phyloP scores from a whole-genome alignment of 495 filamentous ascomycete genomes.

The Aspergillus homomorphus region DNA sequence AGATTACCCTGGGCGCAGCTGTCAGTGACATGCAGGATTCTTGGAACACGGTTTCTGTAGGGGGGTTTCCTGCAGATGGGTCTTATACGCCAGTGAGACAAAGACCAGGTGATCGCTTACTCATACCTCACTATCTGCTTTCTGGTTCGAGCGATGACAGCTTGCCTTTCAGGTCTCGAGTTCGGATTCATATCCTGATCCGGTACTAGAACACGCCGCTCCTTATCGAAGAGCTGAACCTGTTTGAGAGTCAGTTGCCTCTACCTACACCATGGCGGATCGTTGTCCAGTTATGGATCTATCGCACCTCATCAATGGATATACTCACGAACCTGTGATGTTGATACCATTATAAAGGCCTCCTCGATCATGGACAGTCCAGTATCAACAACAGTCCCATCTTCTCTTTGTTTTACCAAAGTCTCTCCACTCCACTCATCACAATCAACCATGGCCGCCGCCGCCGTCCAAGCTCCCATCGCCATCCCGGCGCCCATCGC shows the following conservation, averaged over 20 bases:
- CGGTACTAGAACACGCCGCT: neutral
- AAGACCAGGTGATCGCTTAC: neutral
- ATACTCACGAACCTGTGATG: neutral
- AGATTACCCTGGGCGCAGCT: neutral
- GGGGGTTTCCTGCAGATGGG: too few species aligned
- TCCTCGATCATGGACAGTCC: neutral
- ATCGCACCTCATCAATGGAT: neutral
- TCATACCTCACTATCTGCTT: neutral
- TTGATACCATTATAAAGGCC: neutral
- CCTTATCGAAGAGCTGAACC: neutral
- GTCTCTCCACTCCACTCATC: neutral
- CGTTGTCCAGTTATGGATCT: neutral
- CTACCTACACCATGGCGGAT: neutral
- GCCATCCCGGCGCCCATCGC: neutral
- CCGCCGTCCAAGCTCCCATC: neutral
- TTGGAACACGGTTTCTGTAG: neutral
- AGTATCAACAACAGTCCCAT: neutral
- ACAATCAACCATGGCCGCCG: constrained; percentile 5
- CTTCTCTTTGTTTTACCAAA: neutral
- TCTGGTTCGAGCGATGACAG: neutral
- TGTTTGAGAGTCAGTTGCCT: too few species aligned
- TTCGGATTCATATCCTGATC: neutral
- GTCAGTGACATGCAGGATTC: neutral
- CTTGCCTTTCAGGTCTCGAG: neutral
- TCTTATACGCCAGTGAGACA: neutral